A percentile compares a stretch with the other conserved stretches of the same genome.
Evolutionary conservation across 2,329 filamentous ascomycete species (phyloP).

Genomic region (Botrytis deweyae): DNA sequence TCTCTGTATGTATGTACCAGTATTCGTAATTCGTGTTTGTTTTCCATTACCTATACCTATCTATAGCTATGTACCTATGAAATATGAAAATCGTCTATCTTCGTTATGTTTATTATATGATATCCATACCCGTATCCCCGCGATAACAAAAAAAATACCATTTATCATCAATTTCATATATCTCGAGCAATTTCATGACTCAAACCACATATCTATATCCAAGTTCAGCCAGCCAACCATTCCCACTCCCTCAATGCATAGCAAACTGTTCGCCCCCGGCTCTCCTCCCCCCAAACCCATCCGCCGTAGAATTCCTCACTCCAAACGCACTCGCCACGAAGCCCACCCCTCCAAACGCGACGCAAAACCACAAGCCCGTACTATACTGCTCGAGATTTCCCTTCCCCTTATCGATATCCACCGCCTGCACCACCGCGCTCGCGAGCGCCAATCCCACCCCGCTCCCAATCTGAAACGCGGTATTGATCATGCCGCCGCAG

Average conservation of each 20-base stretch:
- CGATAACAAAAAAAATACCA: no score
- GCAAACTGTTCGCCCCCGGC: neutral
- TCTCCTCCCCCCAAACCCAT: slow-evolving; percentile 6
- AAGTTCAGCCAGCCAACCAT: rapidly evolving
- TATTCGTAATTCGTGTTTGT: neutral
- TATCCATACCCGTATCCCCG: neutral
- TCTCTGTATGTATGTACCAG: neutral
- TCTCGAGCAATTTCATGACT: neutral
- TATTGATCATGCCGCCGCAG: slow-evolving; percentile 46
- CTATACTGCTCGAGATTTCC: slow-evolving; percentile 40
- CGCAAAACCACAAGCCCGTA: slow-evolving; percentile 45
- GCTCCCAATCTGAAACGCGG: slow-evolving; percentile 46
- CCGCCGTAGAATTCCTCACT: slow-evolving; percentile 25
- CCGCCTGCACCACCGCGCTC: slow-evolving; percentile 42
- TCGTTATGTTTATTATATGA: neutral
- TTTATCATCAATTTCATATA: neutral
- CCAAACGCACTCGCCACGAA: slow-evolving; percentile 35
- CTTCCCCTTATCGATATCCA: slow-evolving; percentile 42
- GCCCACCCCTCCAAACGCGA: slow-evolving; percentile 43
- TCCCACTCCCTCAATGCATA: neutral
- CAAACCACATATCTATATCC: neutral
- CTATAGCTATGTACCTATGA: neutral
- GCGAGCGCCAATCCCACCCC: slow-evolving; percentile 45
- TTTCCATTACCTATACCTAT: neutral
- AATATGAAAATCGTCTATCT: neutral